Conservation (phyloP, 306 rosid genomes). For the Quercus robur region DNA sequence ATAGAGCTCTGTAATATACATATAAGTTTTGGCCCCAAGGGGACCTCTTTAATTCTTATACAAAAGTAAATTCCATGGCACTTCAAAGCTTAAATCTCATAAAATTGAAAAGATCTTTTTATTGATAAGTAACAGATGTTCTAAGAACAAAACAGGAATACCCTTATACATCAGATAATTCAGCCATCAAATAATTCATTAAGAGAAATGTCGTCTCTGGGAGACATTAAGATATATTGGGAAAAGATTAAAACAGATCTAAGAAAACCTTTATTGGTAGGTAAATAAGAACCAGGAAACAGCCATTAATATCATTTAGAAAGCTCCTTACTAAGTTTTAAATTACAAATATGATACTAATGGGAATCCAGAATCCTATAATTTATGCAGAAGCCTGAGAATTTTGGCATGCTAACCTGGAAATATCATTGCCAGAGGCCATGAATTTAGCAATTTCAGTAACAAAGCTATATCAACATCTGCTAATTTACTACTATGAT, state of each 20-base stretch:
- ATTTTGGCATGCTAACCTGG: conserved; percentile 60
- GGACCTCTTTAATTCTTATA: not conserved
- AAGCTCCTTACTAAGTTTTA: not conserved
- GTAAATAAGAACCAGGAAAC: not conserved
- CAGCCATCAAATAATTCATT: too few species aligned
- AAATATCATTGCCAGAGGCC: conserved; percentile 78
- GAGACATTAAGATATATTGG: not conserved
- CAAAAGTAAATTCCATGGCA: not conserved
- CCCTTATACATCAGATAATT: too few species aligned
- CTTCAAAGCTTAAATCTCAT: not conserved
- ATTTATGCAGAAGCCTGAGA: conserved; percentile 2
- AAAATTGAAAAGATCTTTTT: not conserved
- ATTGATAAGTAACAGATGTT: not conserved
- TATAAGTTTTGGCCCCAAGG: too few species aligned
- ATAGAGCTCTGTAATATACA: too few species aligned
- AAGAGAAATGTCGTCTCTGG: too few species aligned
- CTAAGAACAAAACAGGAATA: too few species aligned
- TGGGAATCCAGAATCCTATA: not conserved
- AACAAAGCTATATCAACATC: conserved; percentile 67
- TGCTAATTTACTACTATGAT: conserved; percentile 81
- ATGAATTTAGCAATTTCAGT: conserved; percentile 62
- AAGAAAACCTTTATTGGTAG: too few species aligned
- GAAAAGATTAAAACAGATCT: not conserved
- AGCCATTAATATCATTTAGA: not conserved
- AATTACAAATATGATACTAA: not conserved